phyloP scores from a whole-genome alignment of 768 basidiomycete species.

The Mycena albidolilacea region DNA sequence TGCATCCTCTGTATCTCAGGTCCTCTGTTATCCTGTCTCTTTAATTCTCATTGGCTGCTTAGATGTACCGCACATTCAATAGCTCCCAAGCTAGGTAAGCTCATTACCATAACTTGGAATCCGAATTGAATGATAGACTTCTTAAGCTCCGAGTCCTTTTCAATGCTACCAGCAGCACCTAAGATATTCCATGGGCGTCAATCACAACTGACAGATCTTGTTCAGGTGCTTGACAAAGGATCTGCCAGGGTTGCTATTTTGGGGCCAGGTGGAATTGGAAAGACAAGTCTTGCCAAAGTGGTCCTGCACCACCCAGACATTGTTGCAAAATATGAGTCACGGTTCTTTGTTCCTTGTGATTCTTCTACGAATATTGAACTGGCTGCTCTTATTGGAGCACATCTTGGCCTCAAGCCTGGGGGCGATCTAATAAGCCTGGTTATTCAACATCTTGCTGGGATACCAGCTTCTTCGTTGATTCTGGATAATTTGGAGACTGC shows the following conservation, averaged over 20 bases:
- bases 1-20: neutral
- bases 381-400: neutral
- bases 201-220: neutral
- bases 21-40: neutral
- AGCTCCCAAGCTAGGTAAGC: neutral
- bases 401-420: neutral
- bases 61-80: neutral
- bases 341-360: slow-evolving; percentile 14
- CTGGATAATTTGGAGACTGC: slow-evolving; percentile 27
- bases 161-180: no score
- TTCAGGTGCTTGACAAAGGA: neutral
- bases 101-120: neutral
- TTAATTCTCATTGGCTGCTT: neutral
- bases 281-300: no score
- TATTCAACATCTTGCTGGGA: neutral
- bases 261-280: no score
- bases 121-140: no score
- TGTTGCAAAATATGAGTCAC: neutral
- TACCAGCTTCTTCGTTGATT: neutral
- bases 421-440: neutral
- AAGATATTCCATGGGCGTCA: slow-evolving; percentile 23
- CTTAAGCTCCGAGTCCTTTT: no score
- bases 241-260: neutral
- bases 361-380: slow-evolving; percentile 3
- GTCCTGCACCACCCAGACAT: neutral